Evolutionary conservation across 257 asterid genomes (phyloP).

Genomic region (Solanum medicagineum): DNA sequence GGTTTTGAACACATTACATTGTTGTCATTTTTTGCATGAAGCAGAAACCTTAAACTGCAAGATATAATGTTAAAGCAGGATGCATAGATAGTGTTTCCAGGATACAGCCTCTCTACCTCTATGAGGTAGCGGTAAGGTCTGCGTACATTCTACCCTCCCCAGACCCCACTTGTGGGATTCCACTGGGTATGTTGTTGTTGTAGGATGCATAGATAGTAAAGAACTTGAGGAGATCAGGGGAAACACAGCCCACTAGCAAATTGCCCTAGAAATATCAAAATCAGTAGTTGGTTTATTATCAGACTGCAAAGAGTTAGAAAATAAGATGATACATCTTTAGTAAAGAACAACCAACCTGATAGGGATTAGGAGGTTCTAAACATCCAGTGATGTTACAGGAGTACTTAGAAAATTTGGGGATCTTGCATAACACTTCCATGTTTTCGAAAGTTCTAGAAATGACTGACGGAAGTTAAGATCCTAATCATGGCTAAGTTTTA

Average conservation of each 20-base stretch:
- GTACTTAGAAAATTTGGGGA: background rate
- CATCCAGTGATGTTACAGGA: background rate
- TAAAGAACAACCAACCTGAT: background rate
- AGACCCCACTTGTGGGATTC: no score
- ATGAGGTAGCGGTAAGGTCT: no score
- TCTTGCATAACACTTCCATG: background rate
- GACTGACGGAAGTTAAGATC: background rate
- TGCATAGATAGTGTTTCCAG: background rate
- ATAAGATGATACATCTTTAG: background rate
- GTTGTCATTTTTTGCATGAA: slow-evolving; percentile 48
- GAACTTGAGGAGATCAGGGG: background rate
- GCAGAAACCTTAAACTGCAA: slow-evolving; percentile 82
- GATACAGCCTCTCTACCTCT: no score
- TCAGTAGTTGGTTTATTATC: background rate
- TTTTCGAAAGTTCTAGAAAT: background rate
- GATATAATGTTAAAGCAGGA: slow-evolving; percentile 10
- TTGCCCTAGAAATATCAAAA: background rate
- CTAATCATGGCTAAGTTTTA: background rate
- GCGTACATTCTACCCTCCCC: no score
- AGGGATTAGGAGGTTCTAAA: background rate
- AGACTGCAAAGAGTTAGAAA: background rate
- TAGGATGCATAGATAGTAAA: background rate
- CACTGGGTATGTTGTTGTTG: no score
- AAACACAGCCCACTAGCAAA: background rate
- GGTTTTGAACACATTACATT: slow-evolving; percentile 29